These are phyloP conservation scores for Letharia columbiana DNA, from an alignment of 495 filamentous ascomycete species.

Conservation along the genomic window DNA sequence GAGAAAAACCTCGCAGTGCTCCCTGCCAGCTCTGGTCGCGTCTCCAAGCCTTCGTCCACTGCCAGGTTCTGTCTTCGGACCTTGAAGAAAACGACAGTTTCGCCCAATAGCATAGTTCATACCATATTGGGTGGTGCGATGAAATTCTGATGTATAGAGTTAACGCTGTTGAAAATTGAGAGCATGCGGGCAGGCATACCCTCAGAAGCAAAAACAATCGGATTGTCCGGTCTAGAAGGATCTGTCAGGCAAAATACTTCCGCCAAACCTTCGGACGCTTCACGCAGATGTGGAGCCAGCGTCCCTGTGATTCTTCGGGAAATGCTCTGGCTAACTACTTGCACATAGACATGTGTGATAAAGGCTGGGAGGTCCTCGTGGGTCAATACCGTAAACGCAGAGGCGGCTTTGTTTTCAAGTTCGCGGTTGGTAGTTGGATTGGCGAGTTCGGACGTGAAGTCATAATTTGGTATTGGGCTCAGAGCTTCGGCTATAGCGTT, in stretches of 20 bases:
- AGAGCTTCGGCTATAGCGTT: conserved; percentile 55
- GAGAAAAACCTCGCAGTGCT: conserved; percentile 59
- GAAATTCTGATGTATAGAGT: conserved; percentile 39
- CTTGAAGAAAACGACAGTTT: conserved; percentile 60
- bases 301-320: conserved; percentile 50
- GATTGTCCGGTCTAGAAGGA: conserved; percentile 63
- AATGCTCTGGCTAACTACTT: conserved; percentile 51
- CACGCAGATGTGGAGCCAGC: conserved; percentile 46
- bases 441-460: conserved; percentile 37
- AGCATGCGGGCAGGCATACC: conserved; percentile 36
- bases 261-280: conserved; percentile 61
- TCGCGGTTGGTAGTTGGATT: conserved; percentile 42
- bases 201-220: conserved; percentile 71
- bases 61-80: conserved; percentile 47
- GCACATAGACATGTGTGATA: conserved; percentile 54
- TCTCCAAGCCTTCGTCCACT: conserved; percentile 49
- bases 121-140: conserved; percentile 56
- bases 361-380: conserved; percentile 66
- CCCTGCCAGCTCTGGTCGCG: conserved; percentile 47
- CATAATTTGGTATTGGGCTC: conserved; percentile 38
- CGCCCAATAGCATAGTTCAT: conserved; percentile 51
- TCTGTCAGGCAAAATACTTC: conserved; percentile 75
- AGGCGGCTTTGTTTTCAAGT: conserved; percentile 49
- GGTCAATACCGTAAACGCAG: conserved; percentile 53
- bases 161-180: neutral